Evolutionary conservation across 495 filamentous ascomycete species (phyloP).

Genomic region (Jackrogersella multiformis): DNA sequence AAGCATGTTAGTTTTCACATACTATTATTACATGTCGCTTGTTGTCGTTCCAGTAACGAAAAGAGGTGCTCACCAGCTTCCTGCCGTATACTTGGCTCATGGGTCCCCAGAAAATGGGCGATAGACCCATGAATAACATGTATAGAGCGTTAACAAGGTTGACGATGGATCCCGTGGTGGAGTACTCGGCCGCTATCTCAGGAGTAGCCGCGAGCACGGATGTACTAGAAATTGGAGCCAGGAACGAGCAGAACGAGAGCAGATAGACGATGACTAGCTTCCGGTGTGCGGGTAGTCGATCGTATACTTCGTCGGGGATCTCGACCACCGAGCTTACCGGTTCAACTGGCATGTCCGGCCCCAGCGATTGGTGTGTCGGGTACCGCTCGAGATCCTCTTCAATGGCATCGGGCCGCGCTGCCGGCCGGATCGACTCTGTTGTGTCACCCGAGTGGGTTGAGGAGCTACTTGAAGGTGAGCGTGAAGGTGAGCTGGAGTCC

Average conservation of each 20-base stretch:
- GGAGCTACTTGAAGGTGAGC: constrained; percentile 24
- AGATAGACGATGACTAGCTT: constrained; percentile 70
- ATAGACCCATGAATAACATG: constrained; percentile 74
- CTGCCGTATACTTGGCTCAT: constrained; percentile 73
- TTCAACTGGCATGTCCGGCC: constrained; percentile 50
- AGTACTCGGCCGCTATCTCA: constrained; percentile 70
- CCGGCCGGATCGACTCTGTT: constrained; percentile 21
- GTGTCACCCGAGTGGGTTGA: constrained; percentile 33
- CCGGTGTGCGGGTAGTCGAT: constrained; percentile 62
- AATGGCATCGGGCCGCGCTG: constrained; percentile 8
- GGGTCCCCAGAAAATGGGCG: constrained; percentile 73
- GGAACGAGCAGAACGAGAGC: constrained; percentile 71
- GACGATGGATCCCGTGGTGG: constrained; percentile 70
- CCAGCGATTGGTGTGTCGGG: constrained; percentile 47
- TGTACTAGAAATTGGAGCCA: constrained; percentile 74
- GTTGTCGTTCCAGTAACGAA: not conserved
- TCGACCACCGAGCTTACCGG: constrained; percentile 54
- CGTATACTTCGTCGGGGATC: constrained; percentile 58
- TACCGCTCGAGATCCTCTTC: constrained; percentile 37
- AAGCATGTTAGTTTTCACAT: constrained; percentile 7
- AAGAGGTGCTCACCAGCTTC: constrained; percentile 58
- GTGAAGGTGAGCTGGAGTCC: not conserved
- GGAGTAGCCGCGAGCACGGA: constrained; percentile 75
- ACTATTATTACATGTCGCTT: constrained; percentile 1
- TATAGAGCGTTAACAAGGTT: constrained; percentile 76